A percentile compares a stretch with the other conserved stretches of the same genome.
Conservation (phyloP, 495 filamentous ascomycete genomes). For the Entonaema liquescens region DNA sequence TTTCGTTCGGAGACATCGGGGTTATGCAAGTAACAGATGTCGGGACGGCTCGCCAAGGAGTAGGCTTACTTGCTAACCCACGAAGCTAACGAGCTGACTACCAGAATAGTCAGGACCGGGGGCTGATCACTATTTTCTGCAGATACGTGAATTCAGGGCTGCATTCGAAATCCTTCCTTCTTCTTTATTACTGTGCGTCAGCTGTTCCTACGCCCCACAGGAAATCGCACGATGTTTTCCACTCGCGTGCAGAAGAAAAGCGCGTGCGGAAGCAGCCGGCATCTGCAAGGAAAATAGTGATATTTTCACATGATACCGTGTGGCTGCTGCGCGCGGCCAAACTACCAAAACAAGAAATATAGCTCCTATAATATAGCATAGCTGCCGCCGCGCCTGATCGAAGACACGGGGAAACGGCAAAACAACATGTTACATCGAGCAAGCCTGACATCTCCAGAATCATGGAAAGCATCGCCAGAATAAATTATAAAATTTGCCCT, state of each 20-base stretch:
- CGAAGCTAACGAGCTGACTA: constrained; percentile 31
- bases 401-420: background rate
- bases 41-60: background rate
- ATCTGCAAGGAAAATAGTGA: background rate
- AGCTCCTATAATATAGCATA: background rate
- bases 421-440: background rate
- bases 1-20: background rate
- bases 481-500: background rate
- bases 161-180: constrained; percentile 1
- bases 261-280: background rate
- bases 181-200: constrained; percentile 8
- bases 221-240: background rate
- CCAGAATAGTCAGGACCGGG: constrained; percentile 17
- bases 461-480: background rate
- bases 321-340: background rate
- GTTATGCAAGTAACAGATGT: background rate
- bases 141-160: background rate
- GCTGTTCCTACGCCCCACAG: constrained; percentile 16
- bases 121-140: constrained; percentile 29
- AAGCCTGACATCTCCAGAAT: background rate
- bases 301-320: background rate
- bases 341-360: background rate
- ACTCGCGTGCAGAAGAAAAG: background rate
- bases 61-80: background rate
- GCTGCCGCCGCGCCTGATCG: background rate